Base-by-base conservation (phyloP, 2,329 filamentous ascomycete genomes). In the Cladosporium sp. region DNA sequence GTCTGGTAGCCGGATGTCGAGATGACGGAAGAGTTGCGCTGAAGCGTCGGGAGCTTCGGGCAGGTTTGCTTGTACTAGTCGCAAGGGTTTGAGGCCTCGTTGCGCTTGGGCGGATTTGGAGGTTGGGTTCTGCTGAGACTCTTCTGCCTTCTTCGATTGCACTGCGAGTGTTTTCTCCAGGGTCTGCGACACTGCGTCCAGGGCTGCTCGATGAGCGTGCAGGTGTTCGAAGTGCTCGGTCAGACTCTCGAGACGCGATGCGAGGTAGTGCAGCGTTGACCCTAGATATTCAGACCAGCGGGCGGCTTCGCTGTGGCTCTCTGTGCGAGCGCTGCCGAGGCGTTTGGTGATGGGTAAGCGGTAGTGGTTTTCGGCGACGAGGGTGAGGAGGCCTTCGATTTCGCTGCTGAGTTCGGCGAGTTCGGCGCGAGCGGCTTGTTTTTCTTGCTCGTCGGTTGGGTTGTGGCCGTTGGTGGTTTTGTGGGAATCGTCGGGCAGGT, bases 371-470 rank as follows among this genome's bases (percentile, higher is more conserved):
- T 89, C 85, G 1, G 86, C 79, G 0, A 87, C 84, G 84, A 90
- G 90, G 62, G 88, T 84, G 6, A 86, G 83, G 1, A 90, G 84
- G 0, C 87, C 84, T 0, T 87, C 75, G 40, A 90, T 85, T 67
- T 90, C 88, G 0, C 85, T 77, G 64, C 88, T 87, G 3, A 90
- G 75, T 4, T 86, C 88, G 63, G 89, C 85, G 0, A 90, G 76
- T 66, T 90, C 88, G 34, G 82, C 81, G 65, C 86, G 82, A 2
- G 88, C 69, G 1, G 80, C 50, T 7, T n/a, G 17, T 30, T 55
- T 40, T 19, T 80, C 6, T 73, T 73, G 22, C 82, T 78, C 22
- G 83, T 80, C 3, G 80, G 77, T 14, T 73, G 74, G 9, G 81
- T 76, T 51, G 84, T 81, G 5, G 30, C 58, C 51, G 34, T 54